A percentile compares a stretch with the other conserved stretches of the same genome.
phyloP scores from a whole-genome alignment of 2,329 filamentous ascomycete species.

The Fusarium sp. region DNA sequence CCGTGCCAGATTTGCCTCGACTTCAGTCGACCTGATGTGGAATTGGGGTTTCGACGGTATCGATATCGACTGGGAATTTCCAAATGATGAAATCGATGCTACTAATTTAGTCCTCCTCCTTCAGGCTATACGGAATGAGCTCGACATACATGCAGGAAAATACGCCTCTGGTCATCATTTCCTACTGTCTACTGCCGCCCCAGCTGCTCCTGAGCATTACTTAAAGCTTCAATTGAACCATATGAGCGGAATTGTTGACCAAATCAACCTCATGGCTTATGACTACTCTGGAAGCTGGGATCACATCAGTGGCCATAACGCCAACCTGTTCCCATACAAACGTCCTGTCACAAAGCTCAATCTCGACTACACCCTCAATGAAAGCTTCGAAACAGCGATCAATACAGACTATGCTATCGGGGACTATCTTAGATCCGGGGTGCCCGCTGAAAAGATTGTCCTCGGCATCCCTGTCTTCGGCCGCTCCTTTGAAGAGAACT shows the following conservation, averaged over 20 bases:
- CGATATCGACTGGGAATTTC: conserved; percentile 34
- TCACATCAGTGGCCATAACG: conserved; percentile 45
- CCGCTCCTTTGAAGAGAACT: conserved; percentile 26
- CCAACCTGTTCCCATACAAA: conserved; percentile 53
- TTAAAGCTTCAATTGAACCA: conserved; percentile 20
- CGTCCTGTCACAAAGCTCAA: conserved; percentile 6
- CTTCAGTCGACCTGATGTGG: conserved; percentile 29
- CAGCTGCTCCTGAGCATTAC: conserved; percentile 22
- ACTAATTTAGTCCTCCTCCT: conserved; percentile 29
- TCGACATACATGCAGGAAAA: conserved; percentile 16
- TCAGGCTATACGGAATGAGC: conserved; percentile 20
- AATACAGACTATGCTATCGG: conserved; percentile 17
- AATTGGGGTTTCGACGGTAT: conserved; percentile 34
- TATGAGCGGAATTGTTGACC: conserved; percentile 14
- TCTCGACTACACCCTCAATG: conserved; percentile 13
- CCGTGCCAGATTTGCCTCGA: conserved; percentile 24
- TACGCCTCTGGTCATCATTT: conserved; percentile 14
- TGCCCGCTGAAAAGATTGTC: conserved; percentile 22
- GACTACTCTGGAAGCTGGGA: conserved; percentile 25
- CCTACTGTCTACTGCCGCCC: conserved; percentile 25
- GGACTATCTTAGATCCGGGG: conserved; percentile 19
- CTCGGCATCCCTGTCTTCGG: conserved; percentile 34
- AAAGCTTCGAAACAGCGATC: neutral
- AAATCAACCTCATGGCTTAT: conserved; percentile 33
- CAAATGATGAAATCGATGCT: conserved; percentile 14